Conservation (phyloP, 1,284 basidiomycete species). For the Entoloma clypeatum region DNA sequence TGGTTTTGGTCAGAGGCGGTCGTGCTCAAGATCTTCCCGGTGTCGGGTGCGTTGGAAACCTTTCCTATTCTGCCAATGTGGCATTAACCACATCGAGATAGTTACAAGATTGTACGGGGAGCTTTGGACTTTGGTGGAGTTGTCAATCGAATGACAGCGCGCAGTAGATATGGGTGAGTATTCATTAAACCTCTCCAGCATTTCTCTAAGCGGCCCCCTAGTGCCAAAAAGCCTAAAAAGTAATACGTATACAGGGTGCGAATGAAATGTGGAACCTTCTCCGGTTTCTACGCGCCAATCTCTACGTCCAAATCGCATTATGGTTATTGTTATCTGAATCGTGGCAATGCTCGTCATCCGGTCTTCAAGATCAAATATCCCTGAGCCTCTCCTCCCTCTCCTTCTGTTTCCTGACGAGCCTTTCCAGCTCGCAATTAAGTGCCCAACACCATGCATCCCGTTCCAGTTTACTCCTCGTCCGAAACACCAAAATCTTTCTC, state of each 20-base stretch:
- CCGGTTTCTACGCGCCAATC: too few species aligned
- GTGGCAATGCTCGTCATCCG: conserved; percentile 15
- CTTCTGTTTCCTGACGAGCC: conserved; percentile 52
- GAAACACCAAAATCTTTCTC: conserved; percentile 63
- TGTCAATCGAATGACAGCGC: conserved; percentile 73
- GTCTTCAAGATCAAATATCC: conserved; percentile 46
- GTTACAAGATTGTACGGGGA: conserved; percentile 95
- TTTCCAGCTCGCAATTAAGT: conserved; percentile 80
- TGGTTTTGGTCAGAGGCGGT: conserved; percentile 91
- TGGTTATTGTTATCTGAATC: too few species aligned
- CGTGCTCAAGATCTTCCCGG: conserved; percentile 97
- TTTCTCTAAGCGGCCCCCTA: conserved; percentile 16
- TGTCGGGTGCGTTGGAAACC: conserved; percentile 84
- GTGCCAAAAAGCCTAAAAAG: conserved; percentile 84
- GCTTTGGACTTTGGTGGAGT: conserved; percentile 92
- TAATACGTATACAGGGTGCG: too few species aligned
- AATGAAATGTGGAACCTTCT: too few species aligned
- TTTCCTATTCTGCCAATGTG: too few species aligned
- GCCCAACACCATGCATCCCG: conserved; percentile 88
- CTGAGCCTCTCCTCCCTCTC: conserved; percentile 57
- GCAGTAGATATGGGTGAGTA: conserved; percentile 92
- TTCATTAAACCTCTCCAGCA: not conserved
- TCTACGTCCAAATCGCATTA: too few species aligned
- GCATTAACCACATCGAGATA: too few species aligned
- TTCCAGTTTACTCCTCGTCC: conserved; percentile 75